Conservation (phyloP, 352 stramenopile genomes). For the Globisporangium iwayamae region DNA sequence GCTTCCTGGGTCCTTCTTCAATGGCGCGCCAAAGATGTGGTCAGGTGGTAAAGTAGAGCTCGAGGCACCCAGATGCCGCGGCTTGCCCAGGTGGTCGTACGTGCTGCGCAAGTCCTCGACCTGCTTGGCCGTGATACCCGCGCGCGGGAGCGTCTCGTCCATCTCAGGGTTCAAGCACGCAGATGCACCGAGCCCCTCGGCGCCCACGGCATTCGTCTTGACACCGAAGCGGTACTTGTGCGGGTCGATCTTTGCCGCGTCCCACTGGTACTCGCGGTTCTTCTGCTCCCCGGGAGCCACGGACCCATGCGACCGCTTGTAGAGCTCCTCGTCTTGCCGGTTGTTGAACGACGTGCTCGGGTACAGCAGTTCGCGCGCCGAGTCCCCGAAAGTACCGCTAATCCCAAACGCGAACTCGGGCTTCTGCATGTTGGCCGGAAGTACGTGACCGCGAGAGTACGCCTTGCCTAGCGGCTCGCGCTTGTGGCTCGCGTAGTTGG, state of each 20-base stretch:
- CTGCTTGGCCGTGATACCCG: slow-evolving; percentile 51
- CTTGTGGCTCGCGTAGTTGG: slow-evolving; percentile 76
- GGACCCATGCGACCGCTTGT: slow-evolving; percentile 75
- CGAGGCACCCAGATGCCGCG: slow-evolving; percentile 51
- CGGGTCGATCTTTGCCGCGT: slow-evolving; percentile 60
- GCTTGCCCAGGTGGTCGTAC: slow-evolving; percentile 69
- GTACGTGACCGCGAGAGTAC: slow-evolving; percentile 59
- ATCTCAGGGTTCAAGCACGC: slow-evolving; percentile 68
- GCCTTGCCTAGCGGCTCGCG: slow-evolving; percentile 74
- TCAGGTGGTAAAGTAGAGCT: slow-evolving; percentile 28
- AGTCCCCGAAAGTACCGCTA: slow-evolving; percentile 67
- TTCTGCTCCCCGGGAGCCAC: slow-evolving; percentile 84
- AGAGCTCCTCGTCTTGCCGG: slow-evolving; percentile 56
- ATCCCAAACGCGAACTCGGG: slow-evolving; percentile 67
- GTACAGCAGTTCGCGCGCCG: slow-evolving; percentile 84
- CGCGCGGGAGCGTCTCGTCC: slow-evolving; percentile 41
- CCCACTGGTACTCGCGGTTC: slow-evolving; percentile 82
- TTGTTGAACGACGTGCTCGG: slow-evolving; percentile 56
- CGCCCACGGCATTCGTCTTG: slow-evolving; percentile 33
- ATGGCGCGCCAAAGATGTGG: slow-evolving; percentile 64
- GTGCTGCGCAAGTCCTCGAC: slow-evolving; percentile 74
- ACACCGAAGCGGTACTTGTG: slow-evolving; percentile 68
- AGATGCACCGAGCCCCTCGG: slow-evolving; percentile 49
- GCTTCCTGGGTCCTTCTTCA: slow-evolving; percentile 43
- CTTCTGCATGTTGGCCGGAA: slow-evolving; percentile 51